Percentiles rank a stretch among this genome's conserved stretches.
phyloP scores from a whole-genome alignment of 768 basidiomycete species.

The Harrya chromipes region DNA sequence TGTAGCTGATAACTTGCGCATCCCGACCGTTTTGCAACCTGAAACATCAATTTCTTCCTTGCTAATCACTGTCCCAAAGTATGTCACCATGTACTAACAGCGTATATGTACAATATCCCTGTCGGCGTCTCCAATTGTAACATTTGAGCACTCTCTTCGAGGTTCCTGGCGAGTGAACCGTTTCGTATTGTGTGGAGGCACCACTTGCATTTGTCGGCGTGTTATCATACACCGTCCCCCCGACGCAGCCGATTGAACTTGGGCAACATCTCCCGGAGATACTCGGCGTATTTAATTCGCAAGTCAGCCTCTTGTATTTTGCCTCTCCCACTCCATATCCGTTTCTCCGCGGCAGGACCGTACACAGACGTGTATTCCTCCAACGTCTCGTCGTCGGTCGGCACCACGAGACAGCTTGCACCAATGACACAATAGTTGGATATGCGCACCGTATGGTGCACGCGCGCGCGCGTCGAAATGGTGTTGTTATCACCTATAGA shows the following conservation, averaged over 20 bases:
- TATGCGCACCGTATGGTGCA: conserved; percentile 80
- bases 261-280: conserved; percentile 86
- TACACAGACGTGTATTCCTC: conserved; percentile 84
- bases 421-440: conserved; percentile 82
- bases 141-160: no score
- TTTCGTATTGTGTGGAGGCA: neutral
- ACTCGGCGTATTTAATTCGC: conserved; percentile 85
- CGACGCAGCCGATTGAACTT: conserved; percentile 79
- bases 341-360: conserved; percentile 68
- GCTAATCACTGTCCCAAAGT: no score
- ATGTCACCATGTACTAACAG: no score
- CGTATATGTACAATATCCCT: no score
- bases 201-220: no score
- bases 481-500: conserved; percentile 84
- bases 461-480: conserved; percentile 77
- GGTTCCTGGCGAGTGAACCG: no score
- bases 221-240: conserved; percentile 47
- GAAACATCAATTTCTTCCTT: no score
- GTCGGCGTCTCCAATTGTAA: no score
- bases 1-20: no score
- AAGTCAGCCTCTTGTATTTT: conserved; percentile 81
- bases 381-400: conserved; percentile 72
- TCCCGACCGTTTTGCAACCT: no score
- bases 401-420: conserved; percentile 74
- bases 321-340: conserved; percentile 84